Evolutionary conservation across 176 grass and related monocot genomes (phyloP).

Genomic region (Ampelocalamus luodianensis): DNA sequence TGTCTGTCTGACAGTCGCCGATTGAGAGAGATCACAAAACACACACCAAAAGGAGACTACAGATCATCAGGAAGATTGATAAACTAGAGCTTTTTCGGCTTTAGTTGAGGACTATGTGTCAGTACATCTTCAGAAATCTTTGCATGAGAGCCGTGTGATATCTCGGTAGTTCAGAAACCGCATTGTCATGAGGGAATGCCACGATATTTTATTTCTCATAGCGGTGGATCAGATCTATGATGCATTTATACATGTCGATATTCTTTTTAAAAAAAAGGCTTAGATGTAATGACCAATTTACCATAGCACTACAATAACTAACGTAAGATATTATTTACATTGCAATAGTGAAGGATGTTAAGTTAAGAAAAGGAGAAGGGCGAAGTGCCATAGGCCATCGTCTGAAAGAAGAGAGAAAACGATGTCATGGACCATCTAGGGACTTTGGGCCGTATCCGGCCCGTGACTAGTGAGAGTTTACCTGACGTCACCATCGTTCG

Average conservation of each 20-base stretch:
- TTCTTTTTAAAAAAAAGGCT: background rate
- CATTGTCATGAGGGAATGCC: background rate
- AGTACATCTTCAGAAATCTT: background rate
- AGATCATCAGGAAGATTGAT: constrained; percentile 4
- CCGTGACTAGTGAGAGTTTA: background rate
- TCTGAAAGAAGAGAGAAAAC: background rate
- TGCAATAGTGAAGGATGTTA: background rate
- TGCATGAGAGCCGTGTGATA: background rate
- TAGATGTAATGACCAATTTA: background rate
- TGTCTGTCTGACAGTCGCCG: constrained; percentile 8
- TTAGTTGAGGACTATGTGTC: background rate
- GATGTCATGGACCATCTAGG: background rate
- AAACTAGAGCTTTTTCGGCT: constrained; percentile 30
- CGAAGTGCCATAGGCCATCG: background rate
- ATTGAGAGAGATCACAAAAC: background rate
- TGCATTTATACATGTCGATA: background rate
- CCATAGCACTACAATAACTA: background rate
- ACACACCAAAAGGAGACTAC: constrained; percentile 12
- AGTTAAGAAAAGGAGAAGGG: background rate
- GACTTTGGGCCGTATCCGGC: background rate
- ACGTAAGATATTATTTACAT: background rate
- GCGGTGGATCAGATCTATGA: background rate
- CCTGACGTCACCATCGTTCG: background rate
- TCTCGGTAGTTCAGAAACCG: background rate
- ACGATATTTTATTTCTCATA: background rate